Percentiles rank a stretch among this genome's conserved stretches.
Conservation (phyloP, 1,139 yeast genomes). For the Saccharomycopsis hybrid region DNA sequence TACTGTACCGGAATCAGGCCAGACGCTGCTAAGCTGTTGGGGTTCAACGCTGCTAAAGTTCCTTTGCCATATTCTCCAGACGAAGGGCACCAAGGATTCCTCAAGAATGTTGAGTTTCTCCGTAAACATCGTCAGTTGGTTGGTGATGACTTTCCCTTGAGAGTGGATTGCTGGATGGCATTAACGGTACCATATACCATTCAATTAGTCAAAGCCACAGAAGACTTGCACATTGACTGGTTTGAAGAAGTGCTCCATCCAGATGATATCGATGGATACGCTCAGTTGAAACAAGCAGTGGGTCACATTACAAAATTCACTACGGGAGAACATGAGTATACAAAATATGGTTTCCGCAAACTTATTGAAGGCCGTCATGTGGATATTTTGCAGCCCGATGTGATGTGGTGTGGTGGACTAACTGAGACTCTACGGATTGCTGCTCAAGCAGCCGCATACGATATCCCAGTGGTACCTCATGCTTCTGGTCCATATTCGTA, state of each 20-base stretch:
- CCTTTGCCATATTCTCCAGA: constrained; percentile 46
- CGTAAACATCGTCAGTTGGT: constrained; percentile 37
- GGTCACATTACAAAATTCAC: constrained; percentile 40
- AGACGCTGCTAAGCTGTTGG: constrained; percentile 39
- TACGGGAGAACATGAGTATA: constrained; percentile 47
- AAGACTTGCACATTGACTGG: constrained; percentile 43
- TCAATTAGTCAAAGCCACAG: constrained; percentile 38
- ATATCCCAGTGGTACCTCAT: constrained; percentile 46
- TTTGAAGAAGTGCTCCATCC: constrained; percentile 46
- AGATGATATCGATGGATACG: constrained; percentile 43
- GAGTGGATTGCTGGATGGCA: constrained; percentile 49
- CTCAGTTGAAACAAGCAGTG: constrained; percentile 38
- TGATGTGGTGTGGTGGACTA: constrained; percentile 49
- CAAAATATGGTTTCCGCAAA: constrained; percentile 44
- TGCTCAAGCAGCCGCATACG: constrained; percentile 45
- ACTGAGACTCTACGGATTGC: constrained; percentile 41
- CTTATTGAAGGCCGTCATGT: constrained; percentile 41
- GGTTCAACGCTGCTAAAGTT: constrained; percentile 47
- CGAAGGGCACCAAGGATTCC: constrained; percentile 40
- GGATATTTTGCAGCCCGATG: constrained; percentile 45
- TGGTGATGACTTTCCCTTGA: constrained; percentile 44
- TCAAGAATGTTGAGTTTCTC: constrained; percentile 40
- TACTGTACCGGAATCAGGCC: constrained; percentile 45
- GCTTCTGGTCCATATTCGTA: constrained; percentile 47
- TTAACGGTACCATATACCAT: constrained; percentile 41